Evolutionary conservation across 2,329 filamentous ascomycete genomes (phyloP), one percentile per base, ranked within the genome.

Genomic region (Aspergillus ustus): DNA sequence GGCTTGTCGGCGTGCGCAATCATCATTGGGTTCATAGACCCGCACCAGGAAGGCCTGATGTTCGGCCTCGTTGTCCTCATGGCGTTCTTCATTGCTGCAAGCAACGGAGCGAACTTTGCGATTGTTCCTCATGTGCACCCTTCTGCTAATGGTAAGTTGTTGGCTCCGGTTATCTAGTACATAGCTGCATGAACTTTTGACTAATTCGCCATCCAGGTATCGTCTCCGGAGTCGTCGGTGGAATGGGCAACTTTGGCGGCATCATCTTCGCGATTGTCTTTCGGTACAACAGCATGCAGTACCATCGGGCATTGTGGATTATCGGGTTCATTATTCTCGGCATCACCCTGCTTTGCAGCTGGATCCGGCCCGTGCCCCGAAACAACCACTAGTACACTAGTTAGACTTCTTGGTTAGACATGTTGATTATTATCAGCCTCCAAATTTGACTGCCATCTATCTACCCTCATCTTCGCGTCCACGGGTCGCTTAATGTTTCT

Each of bases 241-340:
- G 90, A 0, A 83, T 85, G 11, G 93, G 93, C 1, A 97, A 97
- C 71, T 76, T 97, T 13, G 93, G 93, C 4, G 93, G 93, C 13
- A 87, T 97, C 57, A 76, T 96, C 52, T 96, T 95, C 71, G 90
- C 92, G n/a, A 87, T 96, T 72, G 87, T 92, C 72, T 96, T 94
- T 82, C 83, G 92, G 53, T 95, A 93, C 77, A 81, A 85, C 53
- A 87, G 87, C 3, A 85, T 79, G 1, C 78, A 89, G 70, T 95
- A 93, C 71, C 86, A 82, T 11, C 87, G 83, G 73, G 86, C 86
- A 0, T 86, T 96, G 64, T 95, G 91, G 91, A 89, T 96, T 62
- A 93, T 94, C 71, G 93, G 93, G 2, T 81, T 89, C 48, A 88
- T 96, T 20, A 86, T 86, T 64, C 87, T 96, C 63, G 87, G 70